Evolutionary conservation across 495 filamentous ascomycete species (phyloP), one percentile per base, ranked within the genome.

Genomic region (Penicillium cosmopolitanum): DNA sequence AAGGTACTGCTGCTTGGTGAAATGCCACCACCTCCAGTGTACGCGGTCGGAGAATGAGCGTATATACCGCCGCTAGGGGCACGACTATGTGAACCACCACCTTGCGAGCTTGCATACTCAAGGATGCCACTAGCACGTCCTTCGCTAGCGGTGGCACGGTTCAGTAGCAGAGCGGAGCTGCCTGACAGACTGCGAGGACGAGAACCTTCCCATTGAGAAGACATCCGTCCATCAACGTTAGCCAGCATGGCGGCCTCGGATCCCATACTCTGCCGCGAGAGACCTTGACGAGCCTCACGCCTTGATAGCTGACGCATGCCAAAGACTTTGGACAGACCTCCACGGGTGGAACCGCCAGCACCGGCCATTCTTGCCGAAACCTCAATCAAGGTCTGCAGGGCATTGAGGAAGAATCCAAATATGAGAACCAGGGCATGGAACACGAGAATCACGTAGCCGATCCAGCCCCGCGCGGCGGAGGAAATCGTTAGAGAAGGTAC

Each of bases 401-500:
- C 89, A 68, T 96, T 97, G 31, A 98, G 78, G 67, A 97, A 91
- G 77, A 97, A 98, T 3, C 92, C 93, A 66, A 96, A 96, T 9
- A 97, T 86, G 7, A 98, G 78, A 7, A 97, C 92, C 60, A 90
- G 80, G 11, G 84, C 93, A 66, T 98, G 95, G 53, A 96, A 81
- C 21, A 96, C 71, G 28, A 98, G 83, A 55, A 98, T 97, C 18
- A 87, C 83, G 71, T 98, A 98, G 33, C 94, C 95, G 63, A 97
- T 90, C 95, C 95, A 98, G 13, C 93, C 91, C 64, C 91, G 92
- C 4, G 91, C 79, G 1, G 87, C 84, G 64, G 93, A 86, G 3
- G 84, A 82, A 8, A 97, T 85, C 3, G 86, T 85, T 4, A 97
- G 78, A 12, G 89, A 88, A 3, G 93, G 92, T 12, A 93, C 82